Evolutionary conservation across 805 yeast genomes (phyloP).

Genomic region (Monosporozyma solicola): DNA sequence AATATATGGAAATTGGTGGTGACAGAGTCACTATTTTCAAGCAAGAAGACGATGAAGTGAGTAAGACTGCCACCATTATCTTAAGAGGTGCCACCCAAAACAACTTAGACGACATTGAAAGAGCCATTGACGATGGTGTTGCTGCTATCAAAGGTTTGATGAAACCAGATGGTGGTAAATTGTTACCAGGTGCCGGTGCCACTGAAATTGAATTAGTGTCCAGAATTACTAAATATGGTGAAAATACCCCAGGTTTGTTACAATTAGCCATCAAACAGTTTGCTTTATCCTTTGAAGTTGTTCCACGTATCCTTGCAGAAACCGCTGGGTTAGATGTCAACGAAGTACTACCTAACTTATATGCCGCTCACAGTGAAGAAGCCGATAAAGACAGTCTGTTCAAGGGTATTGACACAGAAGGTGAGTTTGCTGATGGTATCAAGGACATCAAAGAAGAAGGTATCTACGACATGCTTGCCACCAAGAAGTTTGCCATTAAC

Average conservation of each 20-base stretch:
- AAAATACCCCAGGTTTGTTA: conserved; percentile 83
- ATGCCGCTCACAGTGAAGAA: conserved; percentile 58
- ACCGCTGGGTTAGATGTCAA: conserved; percentile 89
- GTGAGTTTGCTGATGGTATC: conserved; percentile 56
- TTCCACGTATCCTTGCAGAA: conserved; percentile 88
- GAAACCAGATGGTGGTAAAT: conserved; percentile 64
- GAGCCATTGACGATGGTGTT: conserved; percentile 97
- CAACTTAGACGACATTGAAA: conserved; percentile 85
- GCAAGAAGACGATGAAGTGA: conserved; percentile 51
- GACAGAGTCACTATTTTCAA: conserved; percentile 92
- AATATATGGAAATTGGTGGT: conserved; percentile 92
- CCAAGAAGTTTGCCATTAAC: conserved; percentile 79
- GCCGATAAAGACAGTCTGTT: conserved; percentile 6
- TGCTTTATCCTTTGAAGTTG: conserved; percentile 89
- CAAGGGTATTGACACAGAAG: conserved; percentile 72
- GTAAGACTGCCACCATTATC: conserved; percentile 87
- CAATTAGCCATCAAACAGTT: conserved; percentile 91
- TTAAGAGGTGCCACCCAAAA: conserved; percentile 95
- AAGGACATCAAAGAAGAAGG: conserved; percentile 61
- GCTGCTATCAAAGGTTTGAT: conserved; percentile 82
- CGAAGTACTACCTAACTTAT: conserved; percentile 80
- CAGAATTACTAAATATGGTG: conserved; percentile 76
- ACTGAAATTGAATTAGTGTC: conserved; percentile 81
- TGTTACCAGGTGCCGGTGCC: conserved; percentile 96
- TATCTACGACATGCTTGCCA: conserved; percentile 68